Conservation (phyloP, 352 stramenopile species). For the Globisporangium splendens region DNA sequence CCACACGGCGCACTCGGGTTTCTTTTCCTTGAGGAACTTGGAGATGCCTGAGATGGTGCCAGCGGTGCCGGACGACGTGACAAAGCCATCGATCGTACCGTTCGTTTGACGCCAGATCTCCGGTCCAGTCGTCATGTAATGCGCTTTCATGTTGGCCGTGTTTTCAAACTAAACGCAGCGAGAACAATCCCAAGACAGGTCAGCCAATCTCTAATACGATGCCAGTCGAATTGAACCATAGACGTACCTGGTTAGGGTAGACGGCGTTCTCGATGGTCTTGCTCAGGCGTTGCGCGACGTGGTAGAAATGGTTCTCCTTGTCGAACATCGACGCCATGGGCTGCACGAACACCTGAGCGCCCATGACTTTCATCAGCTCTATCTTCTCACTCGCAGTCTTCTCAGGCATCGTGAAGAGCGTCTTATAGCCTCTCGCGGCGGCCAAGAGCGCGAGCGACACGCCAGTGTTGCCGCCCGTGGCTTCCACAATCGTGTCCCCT, state of each 20-base stretch:
- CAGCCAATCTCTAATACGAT: no score
- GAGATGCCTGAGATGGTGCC: constrained; percentile 91
- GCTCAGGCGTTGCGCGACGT: constrained; percentile 56
- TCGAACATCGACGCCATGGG: constrained; percentile 61
- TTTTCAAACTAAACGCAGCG: constrained; percentile 58
- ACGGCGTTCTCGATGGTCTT: constrained; percentile 29
- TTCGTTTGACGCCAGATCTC: constrained; percentile 89
- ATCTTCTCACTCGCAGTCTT: constrained; percentile 74
- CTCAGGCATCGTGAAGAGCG: constrained; percentile 69
- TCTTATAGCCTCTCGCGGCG: constrained; percentile 81
- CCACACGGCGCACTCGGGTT: constrained; percentile 53
- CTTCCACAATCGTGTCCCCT: constrained; percentile 65
- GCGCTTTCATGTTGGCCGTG: constrained; percentile 60
- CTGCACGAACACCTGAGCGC: constrained; percentile 59
- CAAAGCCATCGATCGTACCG: constrained; percentile 89
- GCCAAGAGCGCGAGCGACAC: constrained; percentile 90
- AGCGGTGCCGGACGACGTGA: constrained; percentile 88
- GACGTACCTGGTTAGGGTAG: constrained; percentile 47
- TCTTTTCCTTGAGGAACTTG: constrained; percentile 91
- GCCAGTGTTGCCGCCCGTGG: constrained; percentile 91
- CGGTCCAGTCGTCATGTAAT: constrained; percentile 76
- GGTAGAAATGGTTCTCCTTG: constrained; percentile 73
- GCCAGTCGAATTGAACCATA: neutral
- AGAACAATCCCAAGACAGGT: neutral
- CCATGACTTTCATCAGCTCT: constrained; percentile 77